Base-by-base conservation (phyloP, 805 yeast species). In the Starmerella apicola region DNA sequence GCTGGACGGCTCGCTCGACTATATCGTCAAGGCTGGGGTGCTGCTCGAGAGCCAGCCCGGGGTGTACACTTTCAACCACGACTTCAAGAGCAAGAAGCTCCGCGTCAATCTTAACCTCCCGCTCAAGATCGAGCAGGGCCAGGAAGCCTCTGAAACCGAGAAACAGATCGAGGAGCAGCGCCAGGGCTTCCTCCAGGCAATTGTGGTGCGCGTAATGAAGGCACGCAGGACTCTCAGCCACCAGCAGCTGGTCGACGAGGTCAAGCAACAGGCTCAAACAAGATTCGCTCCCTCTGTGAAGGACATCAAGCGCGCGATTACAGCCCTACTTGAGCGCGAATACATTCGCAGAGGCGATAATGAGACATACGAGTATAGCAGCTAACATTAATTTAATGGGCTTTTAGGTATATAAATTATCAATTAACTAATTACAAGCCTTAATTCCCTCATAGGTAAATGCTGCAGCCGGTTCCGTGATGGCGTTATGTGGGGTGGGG, bases 151-250 rank as follows among this genome's bases (percentile, higher is more conserved):
- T 26, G 84, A 79, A 42, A 71, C 85, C 2, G 78, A 74, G 49
- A 77, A 74, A 58, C 94, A 85, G 55, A 75, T 88, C 36, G 84
- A 78, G 52, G 91, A 84, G 53, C 85, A 85, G 45, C 73, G 95
- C 56, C 80, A 79, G 61, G 76, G 81, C 55, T 78, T 78, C 62
- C 67, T 91, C 52, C 82, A 84, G 55, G 95, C 97, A 2, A 82
- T 94, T 54, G 84, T 91, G 61, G 97, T 88, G 29, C 72, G 98
- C 53, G 82, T 88, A 55, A 91, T 88, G 97, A 88, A 88, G 65
- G 86, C 95, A 1, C 72, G 95, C 55, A 81, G 85, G 59, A 69
- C 68, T 32, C 66, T 83, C 52, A 74, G 74, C 48, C 96, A 86
- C 57, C 80, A 78, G 36, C 78, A 76, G 40, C 69, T 88, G 53